These are phyloP conservation scores for Apiotrichum sp. DNA, from an alignment of 1,284 basidiomycete genomes.

Conservation along the genomic window DNA sequence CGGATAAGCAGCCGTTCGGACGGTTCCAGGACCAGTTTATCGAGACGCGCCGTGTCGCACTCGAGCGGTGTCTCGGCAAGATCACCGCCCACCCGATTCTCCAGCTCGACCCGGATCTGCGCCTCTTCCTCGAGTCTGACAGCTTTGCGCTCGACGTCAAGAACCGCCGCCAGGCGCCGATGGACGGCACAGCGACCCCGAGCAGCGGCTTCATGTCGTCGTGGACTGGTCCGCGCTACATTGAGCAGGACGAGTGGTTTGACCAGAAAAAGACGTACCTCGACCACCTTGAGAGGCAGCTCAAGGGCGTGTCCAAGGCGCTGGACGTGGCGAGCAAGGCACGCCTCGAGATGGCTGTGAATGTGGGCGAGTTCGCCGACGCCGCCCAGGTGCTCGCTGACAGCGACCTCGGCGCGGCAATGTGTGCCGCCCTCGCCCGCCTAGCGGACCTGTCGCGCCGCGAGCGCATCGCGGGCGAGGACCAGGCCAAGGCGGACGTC, in stretches of 20 bases:
- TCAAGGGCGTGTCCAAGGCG: constrained; percentile 76
- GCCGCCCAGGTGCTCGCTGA: constrained; percentile 60
- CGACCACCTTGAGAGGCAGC: constrained; percentile 81
- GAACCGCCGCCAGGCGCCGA: constrained; percentile 19
- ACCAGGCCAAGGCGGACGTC: constrained; percentile 71
- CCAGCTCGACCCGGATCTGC: constrained; percentile 73
- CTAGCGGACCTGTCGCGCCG: constrained; percentile 67
- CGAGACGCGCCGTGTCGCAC: constrained; percentile 67
- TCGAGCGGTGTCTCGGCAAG: constrained; percentile 86
- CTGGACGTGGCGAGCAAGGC: constrained; percentile 77
- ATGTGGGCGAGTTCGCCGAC: constrained; percentile 66
- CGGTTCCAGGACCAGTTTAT: constrained; percentile 86
- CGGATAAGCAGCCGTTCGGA: constrained; percentile 87
- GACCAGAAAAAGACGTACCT: constrained; percentile 79
- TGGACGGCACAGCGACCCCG: constrained; percentile 3
- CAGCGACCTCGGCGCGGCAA: constrained; percentile 67
- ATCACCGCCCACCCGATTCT: constrained; percentile 82
- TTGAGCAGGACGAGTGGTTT: constrained; percentile 97
- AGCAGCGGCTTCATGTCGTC: constrained; percentile 61
- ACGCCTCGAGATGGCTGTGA: constrained; percentile 63
- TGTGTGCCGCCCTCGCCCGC: constrained; percentile 61
- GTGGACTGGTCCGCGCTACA: constrained; percentile 76
- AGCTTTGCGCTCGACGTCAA: constrained; percentile 72
- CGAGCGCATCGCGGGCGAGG: constrained; percentile 62
- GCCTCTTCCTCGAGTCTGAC: constrained; percentile 81